These are phyloP conservation scores for Monosporozyma aerobia DNA, from an alignment of 805 yeast genomes.

Conservation along the genomic window DNA sequence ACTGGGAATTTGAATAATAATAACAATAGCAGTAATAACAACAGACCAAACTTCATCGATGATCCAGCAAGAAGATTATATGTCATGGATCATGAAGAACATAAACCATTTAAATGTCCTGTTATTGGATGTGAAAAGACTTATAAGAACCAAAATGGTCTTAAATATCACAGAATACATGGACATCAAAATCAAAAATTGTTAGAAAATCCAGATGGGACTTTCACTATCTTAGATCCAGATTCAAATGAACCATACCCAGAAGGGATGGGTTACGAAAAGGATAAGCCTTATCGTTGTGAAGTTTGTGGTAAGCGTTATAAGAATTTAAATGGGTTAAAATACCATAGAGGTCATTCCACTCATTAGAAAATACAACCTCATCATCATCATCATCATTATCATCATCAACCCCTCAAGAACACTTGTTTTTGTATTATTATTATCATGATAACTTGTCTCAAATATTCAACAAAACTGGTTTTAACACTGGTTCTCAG, in stretches of 20 bases:
- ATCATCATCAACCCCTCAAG: background rate
- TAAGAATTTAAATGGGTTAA: slow-evolving; percentile 90
- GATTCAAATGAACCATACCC: slow-evolving; percentile 80
- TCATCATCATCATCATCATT: too few relatives aligned
- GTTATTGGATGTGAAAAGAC: slow-evolving; percentile 97
- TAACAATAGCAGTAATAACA: too few relatives aligned
- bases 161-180: slow-evolving; percentile 89
- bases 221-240: slow-evolving; percentile 87
- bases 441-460: background rate
- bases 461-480: background rate
- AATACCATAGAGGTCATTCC: slow-evolving; percentile 97
- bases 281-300: slow-evolving; percentile 96
- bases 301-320: slow-evolving; percentile 97
- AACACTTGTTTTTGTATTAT: background rate
- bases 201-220: slow-evolving; percentile 86
- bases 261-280: slow-evolving; percentile 90
- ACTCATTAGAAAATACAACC: slow-evolving; percentile 60
- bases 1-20: background rate
- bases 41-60: slow-evolving; percentile 63
- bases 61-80: slow-evolving; percentile 94
- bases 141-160: slow-evolving; percentile 93
- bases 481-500: too few relatives aligned
- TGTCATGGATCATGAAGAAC: slow-evolving; percentile 84
- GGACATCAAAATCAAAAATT: slow-evolving; percentile 95
- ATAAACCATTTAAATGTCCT: slow-evolving; percentile 94